Evolutionary conservation across 202 grass and related monocot species (phyloP), one percentile per base, ranked within the genome.

Genomic region (Elaeis oleifera): DNA sequence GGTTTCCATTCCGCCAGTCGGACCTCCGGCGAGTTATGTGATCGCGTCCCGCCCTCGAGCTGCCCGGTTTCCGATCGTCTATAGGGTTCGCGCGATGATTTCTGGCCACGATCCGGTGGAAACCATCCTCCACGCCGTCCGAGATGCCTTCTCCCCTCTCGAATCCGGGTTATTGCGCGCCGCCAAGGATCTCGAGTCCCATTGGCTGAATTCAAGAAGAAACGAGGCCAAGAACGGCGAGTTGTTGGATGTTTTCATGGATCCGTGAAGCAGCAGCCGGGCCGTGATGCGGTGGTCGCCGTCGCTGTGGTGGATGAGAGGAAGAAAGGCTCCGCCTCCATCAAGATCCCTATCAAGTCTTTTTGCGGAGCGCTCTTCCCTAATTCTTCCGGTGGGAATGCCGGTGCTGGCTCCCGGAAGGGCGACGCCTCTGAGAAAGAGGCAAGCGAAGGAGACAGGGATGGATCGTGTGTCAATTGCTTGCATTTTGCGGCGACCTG

Each of bases 401-500:
- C 18, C 54, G 49, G 19, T 1, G 28, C 28, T 9, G 27, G 25
- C n/a, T 19, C 26, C 4, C 26, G 11, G 24, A 26, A 27, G 28
- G 59, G 3, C 25, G 50, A 61, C 54, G 53, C 49, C 5, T 61
- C 18, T 16, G 63, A 25, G 59, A 83, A 58, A 58, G 63, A 66
- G 29, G 51, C 57, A 18, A 54, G 23, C 49, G 60, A 70, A 48
- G 60, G 70, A 50, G 50, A 54, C 1, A 63, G 18, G 48, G 19
- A 62, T 19, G 59, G 62, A 57, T 59, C 78, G 25, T 36, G 69
- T 71, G 49, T 62, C 16, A 86, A 85, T 55, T 83, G 87, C 74
- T 64, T 88, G 60, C 74, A 73, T 3, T 96, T 86, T 70, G 70
- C 63, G 49, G 64, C 70, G 58, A 68, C 73, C 20, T 83, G 80